phyloP scores from a whole-genome alignment of 2,329 filamentous ascomycete genomes.

The Xylariaceae sp. region DNA sequence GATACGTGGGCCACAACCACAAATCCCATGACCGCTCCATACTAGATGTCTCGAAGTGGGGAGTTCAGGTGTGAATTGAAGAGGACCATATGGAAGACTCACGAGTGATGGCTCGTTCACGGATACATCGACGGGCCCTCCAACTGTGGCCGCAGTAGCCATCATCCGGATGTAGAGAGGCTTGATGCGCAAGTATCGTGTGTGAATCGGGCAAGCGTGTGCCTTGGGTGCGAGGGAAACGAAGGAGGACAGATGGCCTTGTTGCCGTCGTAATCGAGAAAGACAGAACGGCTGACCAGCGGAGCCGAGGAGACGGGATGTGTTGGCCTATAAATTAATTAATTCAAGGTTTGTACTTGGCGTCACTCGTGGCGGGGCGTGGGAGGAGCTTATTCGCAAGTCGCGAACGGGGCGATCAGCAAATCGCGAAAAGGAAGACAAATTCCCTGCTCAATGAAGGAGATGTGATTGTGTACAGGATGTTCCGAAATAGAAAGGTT shows the following conservation, averaged over 20 bases:
- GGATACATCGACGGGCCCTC: constrained; percentile 31
- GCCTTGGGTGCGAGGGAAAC: background rate
- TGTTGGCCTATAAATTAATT: constrained; percentile 18
- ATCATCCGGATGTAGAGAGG: constrained; percentile 30
- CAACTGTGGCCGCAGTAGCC: constrained; percentile 32
- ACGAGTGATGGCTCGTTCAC: constrained; percentile 31
- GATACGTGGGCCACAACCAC: background rate
- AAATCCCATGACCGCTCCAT: background rate
- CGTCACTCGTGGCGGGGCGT: constrained; percentile 20
- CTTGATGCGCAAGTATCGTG: constrained; percentile 7
- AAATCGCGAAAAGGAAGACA: constrained; percentile 7
- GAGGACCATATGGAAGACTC: constrained; percentile 20
- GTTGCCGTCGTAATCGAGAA: constrained; percentile 8
- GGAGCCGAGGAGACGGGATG: constrained; percentile 16
- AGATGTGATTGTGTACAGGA: constrained; percentile 13
- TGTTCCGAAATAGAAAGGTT: constrained; percentile 5
- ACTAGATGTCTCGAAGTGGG: background rate
- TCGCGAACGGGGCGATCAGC: constrained; percentile 15
- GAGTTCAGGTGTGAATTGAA: background rate
- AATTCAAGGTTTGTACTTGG: constrained; percentile 23
- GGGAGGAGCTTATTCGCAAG: constrained; percentile 9
- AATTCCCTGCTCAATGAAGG: constrained; percentile 9
- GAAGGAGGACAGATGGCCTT: background rate
- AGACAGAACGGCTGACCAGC: constrained; percentile 10
- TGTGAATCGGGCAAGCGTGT: constrained; percentile 3